Evolutionary conservation across 2,329 filamentous ascomycete species (phyloP), one percentile per base, ranked within the genome.

Genomic region (Stagonosporopsis chrysanthemi): DNA sequence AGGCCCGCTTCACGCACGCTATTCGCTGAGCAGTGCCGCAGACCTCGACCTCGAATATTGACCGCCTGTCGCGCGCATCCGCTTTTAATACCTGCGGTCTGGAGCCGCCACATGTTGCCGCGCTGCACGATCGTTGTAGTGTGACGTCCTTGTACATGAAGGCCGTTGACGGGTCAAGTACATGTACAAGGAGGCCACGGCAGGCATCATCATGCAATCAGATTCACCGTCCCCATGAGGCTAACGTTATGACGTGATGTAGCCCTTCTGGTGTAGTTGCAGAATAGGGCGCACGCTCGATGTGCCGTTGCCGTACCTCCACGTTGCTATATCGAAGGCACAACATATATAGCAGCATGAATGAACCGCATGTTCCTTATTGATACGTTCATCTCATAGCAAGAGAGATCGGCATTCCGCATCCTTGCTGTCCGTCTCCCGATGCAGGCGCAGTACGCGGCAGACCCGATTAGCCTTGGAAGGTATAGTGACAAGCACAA

Each of bases 1-100:
- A 61, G 52, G 46, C 52, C 50, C 63, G 63, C 58, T 61, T 70
- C 61, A 66, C 71, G 67, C 72, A 72, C 71, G 73, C 26, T 43
- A 57, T 57, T 52, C 48, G 54, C 54, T 57, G 43, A 52, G 42
- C 47, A 35, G 54, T 31, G 31, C 39, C 22, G 54, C 43, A 42
- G 28, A 44, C 36, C 54, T 57, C 17, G 29, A 43, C 46, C 65
- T 55, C 26, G 48, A 61, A 58, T 58, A 62, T 61, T 43, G 45
- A 43, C 56, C 59, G 62, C 57, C 56, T 62, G 63, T 65, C 63
- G 69, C 63, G 63, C 64, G 60, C 63, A 58, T 55, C 62, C 53
- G 64, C 62, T 58, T 42, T 48, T 57, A 54, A 61, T 52, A 44
- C 56, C 64, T 68, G 65, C 62, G 57, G 63, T 67, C 65, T 67